phyloP scores from a whole-genome alignment of 2,329 filamentous ascomycete genomes.

The Dothistroma septosporum region DNA sequence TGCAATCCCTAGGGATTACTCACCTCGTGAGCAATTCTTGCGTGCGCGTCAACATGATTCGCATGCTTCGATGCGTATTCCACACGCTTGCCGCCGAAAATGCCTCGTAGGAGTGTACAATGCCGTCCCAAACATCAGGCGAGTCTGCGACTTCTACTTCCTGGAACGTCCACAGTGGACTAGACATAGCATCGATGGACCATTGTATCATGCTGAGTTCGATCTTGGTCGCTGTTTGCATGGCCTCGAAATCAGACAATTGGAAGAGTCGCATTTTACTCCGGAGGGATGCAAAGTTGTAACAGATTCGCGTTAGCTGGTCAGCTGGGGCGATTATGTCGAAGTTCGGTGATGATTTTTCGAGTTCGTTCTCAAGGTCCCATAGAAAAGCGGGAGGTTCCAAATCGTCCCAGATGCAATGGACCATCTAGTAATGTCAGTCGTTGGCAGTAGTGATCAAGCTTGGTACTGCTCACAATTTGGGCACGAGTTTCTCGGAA shows the following conservation, averaged over 20 bases:
- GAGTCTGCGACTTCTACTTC: constrained; percentile 28
- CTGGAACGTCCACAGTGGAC: constrained; percentile 26
- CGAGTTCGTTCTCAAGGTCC: constrained; percentile 29
- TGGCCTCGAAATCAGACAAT: constrained; percentile 24
- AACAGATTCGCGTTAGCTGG: constrained; percentile 22
- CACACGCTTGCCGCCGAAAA: constrained; percentile 24
- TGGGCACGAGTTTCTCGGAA: constrained; percentile 31
- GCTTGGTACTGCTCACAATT: constrained; percentile 11
- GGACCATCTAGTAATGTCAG: constrained; percentile 17
- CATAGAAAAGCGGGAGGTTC: constrained; percentile 28
- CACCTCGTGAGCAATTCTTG: constrained; percentile 30
- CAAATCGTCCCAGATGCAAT: constrained; percentile 32
- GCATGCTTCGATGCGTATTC: constrained; percentile 28
- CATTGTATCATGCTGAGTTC: constrained; percentile 30
- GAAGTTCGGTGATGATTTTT: constrained; percentile 9
- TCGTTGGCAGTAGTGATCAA: neutral
- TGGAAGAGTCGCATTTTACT: constrained; percentile 15
- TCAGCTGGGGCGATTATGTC: constrained; percentile 23
- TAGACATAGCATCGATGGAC: constrained; percentile 21
- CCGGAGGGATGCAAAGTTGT: constrained; percentile 26
- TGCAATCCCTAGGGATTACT: no score
- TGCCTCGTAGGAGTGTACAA: constrained; percentile 25
- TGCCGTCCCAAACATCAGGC: constrained; percentile 31
- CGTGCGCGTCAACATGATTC: constrained; percentile 31
- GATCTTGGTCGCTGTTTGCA: constrained; percentile 21